These are phyloP conservation scores for Torulaspora delbrueckii DNA, from an alignment of 805 yeast genomes.

Conservation along the genomic window DNA sequence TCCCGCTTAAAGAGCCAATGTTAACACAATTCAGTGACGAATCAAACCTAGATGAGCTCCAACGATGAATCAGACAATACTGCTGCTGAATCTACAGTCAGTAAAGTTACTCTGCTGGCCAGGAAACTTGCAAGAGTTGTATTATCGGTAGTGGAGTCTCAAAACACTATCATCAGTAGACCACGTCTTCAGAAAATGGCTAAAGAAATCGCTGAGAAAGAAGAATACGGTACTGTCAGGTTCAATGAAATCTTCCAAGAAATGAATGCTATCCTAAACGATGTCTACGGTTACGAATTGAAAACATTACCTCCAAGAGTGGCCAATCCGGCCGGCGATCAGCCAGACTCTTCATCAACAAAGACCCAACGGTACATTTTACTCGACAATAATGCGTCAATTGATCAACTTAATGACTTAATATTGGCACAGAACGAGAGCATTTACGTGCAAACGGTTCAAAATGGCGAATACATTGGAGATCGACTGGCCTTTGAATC, in stretches of 20 bases:
- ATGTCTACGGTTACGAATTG: constrained; percentile 28
- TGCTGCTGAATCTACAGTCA: constrained; percentile 3
- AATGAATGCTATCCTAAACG: constrained; percentile 21
- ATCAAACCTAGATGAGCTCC: constrained; percentile 39
- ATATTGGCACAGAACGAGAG: constrained; percentile 13
- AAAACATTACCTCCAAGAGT: constrained; percentile 19
- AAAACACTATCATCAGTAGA: constrained; percentile 23
- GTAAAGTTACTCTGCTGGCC: constrained; percentile 15
- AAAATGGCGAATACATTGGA: constrained; percentile 22
- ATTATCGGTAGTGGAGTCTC: constrained; percentile 23
- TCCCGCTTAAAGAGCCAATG: constrained; percentile 27
- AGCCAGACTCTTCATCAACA: constrained; percentile 7
- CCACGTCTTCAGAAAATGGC: constrained; percentile 19
- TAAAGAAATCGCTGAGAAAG: constrained; percentile 19
- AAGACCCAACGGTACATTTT: constrained; percentile 26
- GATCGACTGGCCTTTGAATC: constrained; percentile 13
- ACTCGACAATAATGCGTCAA: constrained; percentile 16
- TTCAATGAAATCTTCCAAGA: constrained; percentile 16
- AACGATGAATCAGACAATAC: not conserved
- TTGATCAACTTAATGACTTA: constrained; percentile 16
- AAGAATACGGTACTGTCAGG: constrained; percentile 14
- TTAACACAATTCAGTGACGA: constrained; percentile 49
- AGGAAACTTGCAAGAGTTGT: constrained; percentile 24
- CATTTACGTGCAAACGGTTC: constrained; percentile 14
- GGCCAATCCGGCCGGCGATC: not conserved